These are phyloP conservation scores for Lachancea thermotolerans DNA, from an alignment of 805 yeast species.

Conservation along the genomic window DNA sequence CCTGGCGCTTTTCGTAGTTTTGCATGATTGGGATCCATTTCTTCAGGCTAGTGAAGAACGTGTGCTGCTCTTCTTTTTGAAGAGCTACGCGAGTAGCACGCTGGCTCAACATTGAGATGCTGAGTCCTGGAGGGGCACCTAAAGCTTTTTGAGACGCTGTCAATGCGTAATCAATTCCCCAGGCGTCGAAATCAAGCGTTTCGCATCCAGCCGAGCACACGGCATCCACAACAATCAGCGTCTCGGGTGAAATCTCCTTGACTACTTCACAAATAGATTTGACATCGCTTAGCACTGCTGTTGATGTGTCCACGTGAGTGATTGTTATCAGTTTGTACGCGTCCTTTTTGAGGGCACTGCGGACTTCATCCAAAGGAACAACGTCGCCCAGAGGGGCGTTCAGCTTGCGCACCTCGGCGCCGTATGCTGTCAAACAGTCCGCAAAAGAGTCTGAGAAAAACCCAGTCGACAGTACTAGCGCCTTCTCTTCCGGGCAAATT, in stretches of 20 bases:
- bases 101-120: slow-evolving; percentile 65
- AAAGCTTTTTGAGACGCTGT: slow-evolving; percentile 95
- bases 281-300: slow-evolving; percentile 82
- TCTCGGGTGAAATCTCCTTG: slow-evolving; percentile 62
- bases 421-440: slow-evolving; percentile 64
- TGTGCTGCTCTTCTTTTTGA: slow-evolving; percentile 38
- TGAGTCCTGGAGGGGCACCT: slow-evolving; percentile 90
- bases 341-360: slow-evolving; percentile 43
- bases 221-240: slow-evolving; percentile 83
- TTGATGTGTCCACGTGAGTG: slow-evolving; percentile 95
- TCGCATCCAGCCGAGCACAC: slow-evolving; percentile 94
- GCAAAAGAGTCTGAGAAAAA: slow-evolving; percentile 81
- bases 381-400: slow-evolving; percentile 69
- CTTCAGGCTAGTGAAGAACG: slow-evolving; percentile 52
- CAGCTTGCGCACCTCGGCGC: slow-evolving; percentile 65
- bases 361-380: slow-evolving; percentile 52
- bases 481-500: slow-evolving; percentile 57
- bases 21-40: slow-evolving; percentile 87
- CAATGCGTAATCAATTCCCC: slow-evolving; percentile 85
- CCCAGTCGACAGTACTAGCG: slow-evolving; percentile 82
- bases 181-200: slow-evolving; percentile 71
- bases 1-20: slow-evolving; percentile 70
- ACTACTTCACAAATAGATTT: slow-evolving; percentile 55
- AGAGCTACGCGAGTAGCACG: slow-evolving; percentile 65
- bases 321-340: slow-evolving; percentile 67